Evolutionary conservation across 2,329 filamentous ascomycete genomes (phyloP), one percentile per base, ranked within the genome.

Genomic region (Beauveria scarabaeidicola): DNA sequence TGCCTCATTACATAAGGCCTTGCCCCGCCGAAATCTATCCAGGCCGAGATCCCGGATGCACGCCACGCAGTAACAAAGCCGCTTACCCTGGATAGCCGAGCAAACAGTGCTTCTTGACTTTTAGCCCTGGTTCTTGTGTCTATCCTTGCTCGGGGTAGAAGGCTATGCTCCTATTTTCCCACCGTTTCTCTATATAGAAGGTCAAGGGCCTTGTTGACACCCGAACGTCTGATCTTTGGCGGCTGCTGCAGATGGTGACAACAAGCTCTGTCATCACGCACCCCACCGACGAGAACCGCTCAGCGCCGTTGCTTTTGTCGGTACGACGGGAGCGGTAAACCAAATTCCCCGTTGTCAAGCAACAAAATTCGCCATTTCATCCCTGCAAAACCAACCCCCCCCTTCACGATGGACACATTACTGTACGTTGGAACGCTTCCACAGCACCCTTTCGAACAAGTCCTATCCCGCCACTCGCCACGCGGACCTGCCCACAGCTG

Each of bases 321-420:
- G 44, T 56, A 32, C 44, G 19, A 56, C 53, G 6, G 27, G 50
- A n/a, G 32, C 55, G 55, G 55, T 58, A 51, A 50, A 51, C 47
- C 23, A 11, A 58, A 25, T 11, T 36, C 7, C 5, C 46, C 23
- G 0, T 23, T 47, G 6, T 11, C 21, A 51, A n/a, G 10, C 55
- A 36, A 58, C 47, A 58, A 6, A 36, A 36, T 6, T 19, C 8
- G 43, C 48, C 38, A 21, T 17, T 47, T 21, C 5, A 47, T 7
- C 3, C 13, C 48, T 8, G 17, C 38, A 6, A 21, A 7, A 38
- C 13, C 13, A 10, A 6, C 36, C 17, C 29, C 21, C 5, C 43
- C 32, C 23, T 63, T 63, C 57, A 65, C 51, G 13, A 71, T 71
- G 69, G 69, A 71, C 46, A 71, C 69, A 29, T 60, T 71, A 59